Base-by-base conservation (phyloP, 345 rosid species). In the Syzygium aromaticum region DNA sequence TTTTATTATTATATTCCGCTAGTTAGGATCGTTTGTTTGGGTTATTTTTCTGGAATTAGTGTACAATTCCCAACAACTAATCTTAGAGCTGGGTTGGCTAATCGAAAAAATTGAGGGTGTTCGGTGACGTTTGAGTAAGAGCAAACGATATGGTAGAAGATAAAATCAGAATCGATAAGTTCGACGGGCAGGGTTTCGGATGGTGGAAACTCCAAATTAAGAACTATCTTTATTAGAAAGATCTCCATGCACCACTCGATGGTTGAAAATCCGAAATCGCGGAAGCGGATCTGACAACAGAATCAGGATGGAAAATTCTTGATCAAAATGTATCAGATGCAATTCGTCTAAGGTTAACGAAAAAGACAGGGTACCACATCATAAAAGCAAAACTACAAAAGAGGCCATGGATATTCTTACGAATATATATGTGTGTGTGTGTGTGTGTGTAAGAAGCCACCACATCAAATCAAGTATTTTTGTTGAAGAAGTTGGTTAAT, bases 1-100 rank as follows among this genome's bases (percentile, higher is more conserved):
- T 56, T 43, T 56, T 56, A 56, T 12, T 23, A 23, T 56, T 56
- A 23, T 56, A 56, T 23, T 56, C 0, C 0, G 3, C n/a, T 1
- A 56, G 6, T 43, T 11, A 8, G 63, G 25, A 56, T 56, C 25
- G 63, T 22, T 56, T 23, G n/a, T 5, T 23, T 1, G 3, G 0
- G 0, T 56, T 56, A 23, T 56, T 56, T 54, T 56, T 10, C 25
- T 56, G 5, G 0, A 56, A 56, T 4, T 19, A n/a, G 11, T 0
- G 0, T 56, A n/a, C 3, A 0, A 56, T 56, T 4, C n/a, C 25
- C 11, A 23, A 56, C n/a, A 23, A 56, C 0, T 0, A 0, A 0
- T 56, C 23, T 56, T 0, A 0, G 3, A 56, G 0, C 1, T 56
- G 9, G 63, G 14, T 56, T 23, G n/a, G 63, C n/a, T 56, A 56